These are phyloP conservation scores for Epichloe hybrida DNA, from an alignment of 2,329 filamentous ascomycete genomes.

Conservation along the genomic window DNA sequence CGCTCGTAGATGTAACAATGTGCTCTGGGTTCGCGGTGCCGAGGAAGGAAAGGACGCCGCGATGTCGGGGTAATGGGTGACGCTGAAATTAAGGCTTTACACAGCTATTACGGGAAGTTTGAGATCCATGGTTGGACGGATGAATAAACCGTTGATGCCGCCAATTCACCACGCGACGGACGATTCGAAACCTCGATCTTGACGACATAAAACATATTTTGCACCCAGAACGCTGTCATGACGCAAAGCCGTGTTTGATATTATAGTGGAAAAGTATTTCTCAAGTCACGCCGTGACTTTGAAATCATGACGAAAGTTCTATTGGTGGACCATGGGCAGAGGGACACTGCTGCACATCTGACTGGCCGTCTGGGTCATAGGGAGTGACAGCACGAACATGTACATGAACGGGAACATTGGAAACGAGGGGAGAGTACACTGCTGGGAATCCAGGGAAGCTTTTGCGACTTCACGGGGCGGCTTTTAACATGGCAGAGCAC, in stretches of 20 bases:
- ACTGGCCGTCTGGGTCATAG: background rate
- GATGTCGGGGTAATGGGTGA: conserved; percentile 4
- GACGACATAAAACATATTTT: background rate
- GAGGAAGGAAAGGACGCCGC: conserved; percentile 5
- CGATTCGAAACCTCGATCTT: background rate
- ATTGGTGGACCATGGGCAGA: background rate
- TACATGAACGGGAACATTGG: background rate
- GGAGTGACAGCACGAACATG: background rate
- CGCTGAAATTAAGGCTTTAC: background rate
- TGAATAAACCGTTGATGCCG: background rate
- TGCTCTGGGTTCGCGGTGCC: conserved; percentile 67
- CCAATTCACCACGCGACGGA: background rate
- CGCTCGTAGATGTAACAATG: conserved; percentile 72
- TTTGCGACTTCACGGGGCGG: background rate
- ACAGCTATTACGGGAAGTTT: background rate
- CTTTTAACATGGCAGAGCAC: background rate
- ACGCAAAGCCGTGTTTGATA: background rate
- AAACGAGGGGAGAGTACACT: background rate
- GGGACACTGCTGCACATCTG: background rate
- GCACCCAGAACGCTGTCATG: background rate
- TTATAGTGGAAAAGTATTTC: background rate
- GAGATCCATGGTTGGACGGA: background rate
- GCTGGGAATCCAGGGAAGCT: background rate
- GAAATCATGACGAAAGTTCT: background rate
- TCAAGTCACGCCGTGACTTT: background rate